Evolutionary conservation across 352 stramenopile genomes (phyloP).

Genomic region (Hyaloperonospora arabidopsidis): DNA sequence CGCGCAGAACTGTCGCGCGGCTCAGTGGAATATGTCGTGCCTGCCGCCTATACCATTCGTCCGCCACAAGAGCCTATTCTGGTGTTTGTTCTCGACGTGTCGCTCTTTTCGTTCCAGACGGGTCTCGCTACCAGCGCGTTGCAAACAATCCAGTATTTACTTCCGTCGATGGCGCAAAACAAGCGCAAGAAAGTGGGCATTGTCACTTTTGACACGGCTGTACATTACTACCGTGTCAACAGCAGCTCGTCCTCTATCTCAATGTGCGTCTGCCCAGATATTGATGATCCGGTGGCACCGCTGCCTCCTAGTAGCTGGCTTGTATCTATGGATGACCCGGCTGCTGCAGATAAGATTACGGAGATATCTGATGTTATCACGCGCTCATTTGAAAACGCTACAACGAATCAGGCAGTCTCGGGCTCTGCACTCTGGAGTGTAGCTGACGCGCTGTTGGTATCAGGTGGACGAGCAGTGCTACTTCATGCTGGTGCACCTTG

Average conservation of each 20-base stretch:
- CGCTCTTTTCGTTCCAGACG: conserved; percentile 76
- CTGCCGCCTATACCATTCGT: conserved; percentile 72
- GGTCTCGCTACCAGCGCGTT: conserved; percentile 51
- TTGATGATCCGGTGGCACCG: conserved; percentile 70
- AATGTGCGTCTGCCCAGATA: conserved; percentile 68
- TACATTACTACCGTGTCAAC: conserved; percentile 86
- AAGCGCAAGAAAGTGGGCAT: conserved; percentile 86
- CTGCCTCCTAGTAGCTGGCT: conserved; percentile 72
- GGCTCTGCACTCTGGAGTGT: conserved; percentile 72
- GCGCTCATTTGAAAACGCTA: conserved; percentile 56
- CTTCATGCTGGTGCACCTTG: conserved; percentile 71
- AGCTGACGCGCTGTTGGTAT: conserved; percentile 54
- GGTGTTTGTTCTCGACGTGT: conserved; percentile 85
- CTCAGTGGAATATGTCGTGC: conserved; percentile 83
- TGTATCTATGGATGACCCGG: conserved; percentile 74
- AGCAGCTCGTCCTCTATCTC: conserved; percentile 47
- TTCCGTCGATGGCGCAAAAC: conserved; percentile 68
- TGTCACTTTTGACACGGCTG: conserved; percentile 73
- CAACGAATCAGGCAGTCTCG: conserved; percentile 72
- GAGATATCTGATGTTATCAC: conserved; percentile 63
- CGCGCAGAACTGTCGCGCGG: conserved; percentile 71
- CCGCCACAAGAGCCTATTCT: conserved; percentile 79
- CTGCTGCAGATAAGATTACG: conserved; percentile 57
- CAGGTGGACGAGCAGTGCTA: conserved; percentile 60
- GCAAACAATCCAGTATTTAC: conserved; percentile 69